These are phyloP conservation scores for Cercospora berteroae DNA, from an alignment of 2,329 filamentous ascomycete species.

Conservation along the genomic window DNA sequence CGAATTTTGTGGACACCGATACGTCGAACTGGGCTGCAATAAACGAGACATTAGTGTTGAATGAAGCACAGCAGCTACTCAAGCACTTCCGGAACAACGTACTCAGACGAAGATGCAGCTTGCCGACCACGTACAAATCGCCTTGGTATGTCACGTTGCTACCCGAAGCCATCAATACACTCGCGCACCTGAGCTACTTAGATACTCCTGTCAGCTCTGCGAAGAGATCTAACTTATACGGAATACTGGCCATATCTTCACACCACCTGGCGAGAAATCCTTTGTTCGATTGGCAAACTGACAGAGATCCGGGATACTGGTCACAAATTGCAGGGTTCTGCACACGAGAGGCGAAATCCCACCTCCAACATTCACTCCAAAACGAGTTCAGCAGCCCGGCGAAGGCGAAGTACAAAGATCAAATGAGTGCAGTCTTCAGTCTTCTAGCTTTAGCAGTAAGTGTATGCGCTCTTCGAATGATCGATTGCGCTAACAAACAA, in stretches of 20 bases:
- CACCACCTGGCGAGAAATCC: constrained; percentile 5
- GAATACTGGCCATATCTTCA: constrained; percentile 11
- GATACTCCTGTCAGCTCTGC: constrained; percentile 3
- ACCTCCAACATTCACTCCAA: constrained; percentile 35
- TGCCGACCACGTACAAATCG: constrained; percentile 14
- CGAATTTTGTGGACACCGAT: background rate
- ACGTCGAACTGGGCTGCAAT: background rate
- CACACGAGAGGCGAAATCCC: constrained; percentile 23
- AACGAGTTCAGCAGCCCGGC: constrained; percentile 33
- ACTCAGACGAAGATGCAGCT: background rate
- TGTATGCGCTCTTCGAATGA: background rate
- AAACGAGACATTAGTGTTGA: background rate
- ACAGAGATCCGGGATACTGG: background rate
- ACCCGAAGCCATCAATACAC: constrained; percentile 11
- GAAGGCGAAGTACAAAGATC: constrained; percentile 43
- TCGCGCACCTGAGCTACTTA: constrained; percentile 10
- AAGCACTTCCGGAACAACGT: constrained; percentile 14
- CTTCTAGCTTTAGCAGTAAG: constrained; percentile 38
- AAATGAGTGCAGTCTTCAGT: constrained; percentile 40
- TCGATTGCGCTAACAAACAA: background rate
- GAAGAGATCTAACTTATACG: constrained; percentile 9
- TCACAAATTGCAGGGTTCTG: background rate
- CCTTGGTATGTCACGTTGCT: constrained; percentile 10
- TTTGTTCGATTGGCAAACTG: background rate
- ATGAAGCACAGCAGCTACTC: constrained; percentile 10